Conservation (phyloP, 164 flowering plant species). For the Vitis rupestris region DNA sequence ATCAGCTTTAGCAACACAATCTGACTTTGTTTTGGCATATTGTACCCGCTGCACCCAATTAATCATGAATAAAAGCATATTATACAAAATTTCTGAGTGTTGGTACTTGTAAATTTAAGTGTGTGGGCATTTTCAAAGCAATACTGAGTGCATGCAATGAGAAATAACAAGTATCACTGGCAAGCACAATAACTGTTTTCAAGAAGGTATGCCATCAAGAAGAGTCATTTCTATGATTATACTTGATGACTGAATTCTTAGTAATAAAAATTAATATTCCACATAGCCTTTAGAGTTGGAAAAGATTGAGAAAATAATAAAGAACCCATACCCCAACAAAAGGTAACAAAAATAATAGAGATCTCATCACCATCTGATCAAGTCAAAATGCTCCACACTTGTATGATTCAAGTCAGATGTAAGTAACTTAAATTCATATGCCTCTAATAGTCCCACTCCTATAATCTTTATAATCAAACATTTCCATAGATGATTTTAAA, state of each 20-base stretch:
- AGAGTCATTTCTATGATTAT: neutral
- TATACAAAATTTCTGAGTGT: too few relatives aligned
- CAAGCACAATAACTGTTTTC: neutral
- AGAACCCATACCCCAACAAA: too few relatives aligned
- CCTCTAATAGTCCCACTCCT: neutral
- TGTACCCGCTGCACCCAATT: constrained; percentile 71
- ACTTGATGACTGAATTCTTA: neutral
- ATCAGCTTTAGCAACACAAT: constrained; percentile 88
- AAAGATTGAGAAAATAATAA: too few relatives aligned
- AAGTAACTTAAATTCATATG: neutral
- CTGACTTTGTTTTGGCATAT: constrained; percentile 93
- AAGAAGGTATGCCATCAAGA: neutral
- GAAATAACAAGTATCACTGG: neutral
- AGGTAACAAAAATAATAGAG: too few relatives aligned
- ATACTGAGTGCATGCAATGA: too few relatives aligned
- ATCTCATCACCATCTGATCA: neutral
- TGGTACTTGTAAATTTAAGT: too few relatives aligned
- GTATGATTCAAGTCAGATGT: neutral
- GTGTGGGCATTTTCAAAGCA: too few relatives aligned
- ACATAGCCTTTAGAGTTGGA: too few relatives aligned
- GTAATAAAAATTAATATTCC: neutral
- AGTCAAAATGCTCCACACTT: neutral
- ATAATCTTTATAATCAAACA: neutral
- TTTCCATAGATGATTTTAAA: neutral
- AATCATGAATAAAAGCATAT: constrained; percentile 1